Conservation (phyloP, 2,329 filamentous ascomycete genomes). For the Aspergillus tubingensis region DNA sequence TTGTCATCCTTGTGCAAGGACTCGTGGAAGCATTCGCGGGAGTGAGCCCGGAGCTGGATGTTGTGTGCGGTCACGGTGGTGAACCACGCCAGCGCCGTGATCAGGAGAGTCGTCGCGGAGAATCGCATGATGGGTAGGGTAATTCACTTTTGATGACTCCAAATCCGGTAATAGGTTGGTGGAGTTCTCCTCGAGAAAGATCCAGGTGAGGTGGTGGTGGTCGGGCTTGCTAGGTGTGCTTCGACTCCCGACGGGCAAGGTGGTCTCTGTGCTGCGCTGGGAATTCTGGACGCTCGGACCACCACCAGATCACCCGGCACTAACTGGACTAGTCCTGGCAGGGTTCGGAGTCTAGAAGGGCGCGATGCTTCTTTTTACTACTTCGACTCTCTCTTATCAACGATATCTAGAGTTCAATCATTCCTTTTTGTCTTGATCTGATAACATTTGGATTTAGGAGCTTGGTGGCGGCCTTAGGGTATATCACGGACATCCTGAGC, state of each 20-base stretch:
- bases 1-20: conserved; percentile 87
- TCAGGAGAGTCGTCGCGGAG: conserved; percentile 41
- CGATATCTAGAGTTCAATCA: no score
- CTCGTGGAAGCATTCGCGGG: conserved; percentile 97
- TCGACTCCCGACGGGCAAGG: conserved; percentile 34
- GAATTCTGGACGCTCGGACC: conserved; percentile 41
- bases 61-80: conserved; percentile 78
- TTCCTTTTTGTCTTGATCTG: no score
- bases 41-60: conserved; percentile 90
- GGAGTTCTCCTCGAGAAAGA: conserved; percentile 2
- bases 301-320: conserved; percentile 23
- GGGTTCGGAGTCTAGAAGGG: neutral
- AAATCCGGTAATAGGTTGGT: neutral
- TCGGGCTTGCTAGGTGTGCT: conserved; percentile 13
- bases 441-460: no score
- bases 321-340: neutral
- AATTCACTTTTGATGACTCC: neutral
- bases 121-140: conserved; percentile 41
- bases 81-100: conserved; percentile 58
- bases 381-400: no score
- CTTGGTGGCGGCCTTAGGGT: no score
- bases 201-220: conserved; percentile 13
- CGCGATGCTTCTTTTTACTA: neutral
- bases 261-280: conserved; percentile 27
- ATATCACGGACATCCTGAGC: no score